Percentiles rank a stretch among this genome's conserved stretches.
Conservation (phyloP, 2,329 filamentous ascomycete species). For the Colletotrichum sp. region DNA sequence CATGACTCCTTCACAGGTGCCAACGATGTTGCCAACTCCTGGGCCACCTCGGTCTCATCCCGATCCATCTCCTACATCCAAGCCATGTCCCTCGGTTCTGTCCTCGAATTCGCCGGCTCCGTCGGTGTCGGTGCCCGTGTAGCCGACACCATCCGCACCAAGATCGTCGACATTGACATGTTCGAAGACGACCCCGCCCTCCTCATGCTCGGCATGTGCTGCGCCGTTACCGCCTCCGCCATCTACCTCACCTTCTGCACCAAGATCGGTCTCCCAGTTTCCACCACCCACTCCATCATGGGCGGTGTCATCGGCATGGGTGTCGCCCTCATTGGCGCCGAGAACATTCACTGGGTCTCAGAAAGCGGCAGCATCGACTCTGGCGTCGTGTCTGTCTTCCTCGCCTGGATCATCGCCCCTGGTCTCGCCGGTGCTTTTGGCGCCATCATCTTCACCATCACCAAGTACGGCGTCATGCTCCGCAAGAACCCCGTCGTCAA, state of each 20-base stretch:
- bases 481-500: conserved; percentile 45
- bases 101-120: conserved; percentile 55
- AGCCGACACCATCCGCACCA: conserved; percentile 52
- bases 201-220: conserved; percentile 47
- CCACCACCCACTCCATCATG: conserved; percentile 52
- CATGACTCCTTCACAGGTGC: conserved; percentile 11
- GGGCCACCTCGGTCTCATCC: conserved; percentile 66
- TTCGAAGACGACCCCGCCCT: conserved; percentile 44
- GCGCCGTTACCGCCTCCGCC: conserved; percentile 41
- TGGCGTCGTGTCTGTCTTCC: conserved; percentile 52
- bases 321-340: conserved; percentile 43
- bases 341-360: conserved; percentile 46
- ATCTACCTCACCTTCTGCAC: conserved; percentile 49
- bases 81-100: conserved; percentile 48
- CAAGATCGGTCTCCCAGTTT: conserved; percentile 36
- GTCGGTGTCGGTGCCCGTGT: conserved; percentile 52
- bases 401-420: conserved; percentile 53
- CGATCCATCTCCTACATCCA: conserved; percentile 59
- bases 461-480: conserved; percentile 46
- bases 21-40: conserved; percentile 68
- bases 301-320: conserved; percentile 51
- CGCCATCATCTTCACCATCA: conserved; percentile 46
- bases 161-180: conserved; percentile 43
- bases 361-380: conserved; percentile 23
- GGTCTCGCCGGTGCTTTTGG: conserved; percentile 47